Evolutionary conservation across 2,329 filamentous ascomycete genomes (phyloP), one percentile per base, ranked within the genome.

Genomic region (Incumbomyces delicatus): DNA sequence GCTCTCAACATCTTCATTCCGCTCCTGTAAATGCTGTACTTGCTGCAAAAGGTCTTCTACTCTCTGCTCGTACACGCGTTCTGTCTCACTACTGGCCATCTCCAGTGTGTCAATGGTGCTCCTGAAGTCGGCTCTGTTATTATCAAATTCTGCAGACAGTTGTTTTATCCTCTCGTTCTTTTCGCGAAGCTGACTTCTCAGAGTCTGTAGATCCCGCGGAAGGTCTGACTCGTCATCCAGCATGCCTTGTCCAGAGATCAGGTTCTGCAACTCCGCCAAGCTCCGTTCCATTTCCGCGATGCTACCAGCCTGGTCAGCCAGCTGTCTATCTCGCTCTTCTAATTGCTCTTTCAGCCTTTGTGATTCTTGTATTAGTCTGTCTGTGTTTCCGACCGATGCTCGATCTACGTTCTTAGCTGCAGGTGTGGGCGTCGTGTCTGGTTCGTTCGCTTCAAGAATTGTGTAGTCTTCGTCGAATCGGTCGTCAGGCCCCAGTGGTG

Each of bases 81-180:
- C 70, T 0, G 92, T 98, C 68, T 98, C 92, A 0, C 88, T 85
- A 61, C 88, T 94, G 2, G 92, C 94, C 70, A 96, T 78, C 65
- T 98, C 92, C 42, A 98, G 73, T 0, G 90, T 95, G 66, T 98
- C 92, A 51, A 98, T 92, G 14, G 92, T 98, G 64, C 87, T 95
- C 55, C 92, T 76, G 67, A 98, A 98, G 64, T 98, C 92, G 14
- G 92, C 90, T 49, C 92, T 78, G 62, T 98, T 90, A 8, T 84
- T 80, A 61, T 98, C 92, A 58, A 98, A 98, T 61, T 98, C 92
- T 7, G 86, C 80, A 1, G 89, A 96, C 56, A 98, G 76, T 73
- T 90, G 82, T 20, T 84, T 81, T 55, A 98, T 95, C 70, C 89
- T 95, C 49, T 98, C 92, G 59, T 95, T 95, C 75, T 94, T 95